Conservation (phyloP, 768 basidiomycete genomes). For the Baorangia bicolor region DNA sequence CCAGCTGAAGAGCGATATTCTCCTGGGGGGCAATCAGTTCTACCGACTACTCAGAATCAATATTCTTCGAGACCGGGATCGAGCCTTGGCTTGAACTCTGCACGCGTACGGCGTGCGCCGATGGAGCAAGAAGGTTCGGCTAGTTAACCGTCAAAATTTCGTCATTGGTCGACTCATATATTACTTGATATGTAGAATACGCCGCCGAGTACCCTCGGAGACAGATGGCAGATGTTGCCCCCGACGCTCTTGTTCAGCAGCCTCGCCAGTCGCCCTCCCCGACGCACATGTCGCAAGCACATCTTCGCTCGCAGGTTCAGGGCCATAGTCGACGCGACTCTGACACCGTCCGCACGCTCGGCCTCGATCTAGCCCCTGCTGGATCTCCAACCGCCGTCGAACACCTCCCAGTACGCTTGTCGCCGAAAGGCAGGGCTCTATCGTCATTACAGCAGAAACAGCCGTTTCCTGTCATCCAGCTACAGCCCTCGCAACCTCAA, state of each 20-base stretch:
- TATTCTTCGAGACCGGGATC: slow-evolving; percentile 42
- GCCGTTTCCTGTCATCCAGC: slow-evolving; percentile 27
- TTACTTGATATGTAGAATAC: slow-evolving; percentile 22
- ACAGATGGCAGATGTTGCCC: slow-evolving; percentile 8
- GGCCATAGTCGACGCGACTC: slow-evolving; percentile 71
- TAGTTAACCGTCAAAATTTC: slow-evolving; percentile 10
- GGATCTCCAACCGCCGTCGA: slow-evolving; percentile 60
- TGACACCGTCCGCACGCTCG: slow-evolving; percentile 63
- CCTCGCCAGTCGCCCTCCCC: slow-evolving; percentile 57
- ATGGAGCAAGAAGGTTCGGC: slow-evolving; percentile 45
- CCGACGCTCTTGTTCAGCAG: slow-evolving; percentile 24
- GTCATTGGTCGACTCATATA: slow-evolving; percentile 8
- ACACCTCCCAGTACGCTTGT: slow-evolving; percentile 28
- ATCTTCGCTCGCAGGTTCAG: slow-evolving; percentile 33
- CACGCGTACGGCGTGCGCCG: slow-evolving; percentile 40
- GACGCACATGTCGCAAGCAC: slow-evolving; percentile 35
- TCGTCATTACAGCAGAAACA: slow-evolving; percentile 28
- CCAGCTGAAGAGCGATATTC: slow-evolving; percentile 31
- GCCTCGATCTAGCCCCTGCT: slow-evolving; percentile 35
- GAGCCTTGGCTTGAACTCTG: slow-evolving; percentile 41
- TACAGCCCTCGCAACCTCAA: slow-evolving; percentile 21
- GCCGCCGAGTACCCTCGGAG: slow-evolving; percentile 24
- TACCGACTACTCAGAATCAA: slow-evolving; percentile 21
- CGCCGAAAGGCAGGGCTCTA: slow-evolving; percentile 28
- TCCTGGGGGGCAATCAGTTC: slow-evolving; percentile 16